A percentile compares a stretch with the other conserved stretches of the same genome.
These are phyloP conservation scores for Dentipellis sp. DNA, from an alignment of 768 basidiomycete genomes.

Conservation along the genomic window DNA sequence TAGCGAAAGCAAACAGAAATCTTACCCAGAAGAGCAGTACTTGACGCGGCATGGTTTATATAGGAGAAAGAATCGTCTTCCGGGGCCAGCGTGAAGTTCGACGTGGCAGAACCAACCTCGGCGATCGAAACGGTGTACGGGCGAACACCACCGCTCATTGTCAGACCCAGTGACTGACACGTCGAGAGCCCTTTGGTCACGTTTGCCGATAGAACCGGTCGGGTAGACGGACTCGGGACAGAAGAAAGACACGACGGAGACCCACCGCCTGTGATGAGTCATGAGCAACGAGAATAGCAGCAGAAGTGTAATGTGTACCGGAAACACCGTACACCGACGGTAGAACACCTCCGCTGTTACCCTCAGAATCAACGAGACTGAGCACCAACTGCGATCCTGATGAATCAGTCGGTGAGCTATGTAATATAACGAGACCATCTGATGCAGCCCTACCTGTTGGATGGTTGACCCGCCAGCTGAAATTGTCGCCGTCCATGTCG, in stretches of 20 bases:
- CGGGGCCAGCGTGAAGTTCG: conserved; percentile 30
- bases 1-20: not conserved
- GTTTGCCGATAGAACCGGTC: conserved; percentile 28
- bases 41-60: conserved; percentile 32
- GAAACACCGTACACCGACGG: conserved; percentile 26
- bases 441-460: conserved; percentile 26
- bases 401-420: not conserved
- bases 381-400: conserved; percentile 36
- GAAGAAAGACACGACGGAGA: conserved; percentile 19
- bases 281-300: not conserved
- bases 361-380: conserved; percentile 34
- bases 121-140: conserved; percentile 37
- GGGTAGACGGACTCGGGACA: conserved; percentile 14
- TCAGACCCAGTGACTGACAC: conserved; percentile 39
- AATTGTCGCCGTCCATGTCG: conserved; percentile 23
- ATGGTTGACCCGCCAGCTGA: conserved; percentile 31
- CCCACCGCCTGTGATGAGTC: conserved; percentile 21
- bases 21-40: conserved; percentile 28
- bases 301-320: conserved; percentile 18
- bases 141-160: conserved; percentile 31
- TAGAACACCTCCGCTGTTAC: conserved; percentile 32
- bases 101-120: conserved; percentile 27
- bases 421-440: not conserved
- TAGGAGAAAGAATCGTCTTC: conserved; percentile 31
- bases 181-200: conserved; percentile 29